These are phyloP conservation scores for Tilletia walkeri DNA, from an alignment of 1,284 basidiomycete genomes.

Conservation along the genomic window DNA sequence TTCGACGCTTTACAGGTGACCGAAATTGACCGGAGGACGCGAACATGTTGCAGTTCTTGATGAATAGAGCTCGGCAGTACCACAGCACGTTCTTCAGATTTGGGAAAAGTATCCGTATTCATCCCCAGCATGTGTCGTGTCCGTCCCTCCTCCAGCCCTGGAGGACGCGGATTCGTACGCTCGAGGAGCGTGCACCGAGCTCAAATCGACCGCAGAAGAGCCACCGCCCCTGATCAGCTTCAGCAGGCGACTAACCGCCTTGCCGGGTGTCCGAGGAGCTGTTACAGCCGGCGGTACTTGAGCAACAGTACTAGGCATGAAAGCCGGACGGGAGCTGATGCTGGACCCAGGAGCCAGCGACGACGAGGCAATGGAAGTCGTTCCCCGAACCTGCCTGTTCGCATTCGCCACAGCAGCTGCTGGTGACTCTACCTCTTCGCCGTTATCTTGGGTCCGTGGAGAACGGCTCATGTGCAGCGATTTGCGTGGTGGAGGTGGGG, in stretches of 20 bases:
- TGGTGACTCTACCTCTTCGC: too few species aligned
- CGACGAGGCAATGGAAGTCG: background rate
- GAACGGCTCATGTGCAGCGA: background rate
- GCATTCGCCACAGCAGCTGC: too few species aligned
- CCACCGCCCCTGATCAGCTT: slow-evolving; percentile 5
- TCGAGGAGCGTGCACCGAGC: background rate
- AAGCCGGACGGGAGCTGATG: background rate
- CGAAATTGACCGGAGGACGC: too few species aligned
- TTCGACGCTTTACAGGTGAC: background rate
- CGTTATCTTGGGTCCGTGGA: too few species aligned
- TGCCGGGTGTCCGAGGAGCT: background rate
- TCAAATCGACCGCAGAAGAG: background rate
- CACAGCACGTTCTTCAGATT: too few species aligned
- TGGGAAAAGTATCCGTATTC: background rate
- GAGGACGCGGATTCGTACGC: background rate
- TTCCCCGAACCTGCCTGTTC: too few species aligned
- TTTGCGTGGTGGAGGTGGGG: background rate
- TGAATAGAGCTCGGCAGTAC: too few species aligned
- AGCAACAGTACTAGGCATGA: background rate
- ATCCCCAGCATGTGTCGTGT: too few species aligned
- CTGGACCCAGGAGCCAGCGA: background rate
- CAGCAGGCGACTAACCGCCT: background rate
- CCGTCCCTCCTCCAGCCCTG: background rate
- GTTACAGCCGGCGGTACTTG: background rate
- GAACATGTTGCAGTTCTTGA: too few species aligned